These are phyloP conservation scores for Singerocomus inundabilis DNA, from an alignment of 1,284 basidiomycete genomes.

Conservation along the genomic window DNA sequence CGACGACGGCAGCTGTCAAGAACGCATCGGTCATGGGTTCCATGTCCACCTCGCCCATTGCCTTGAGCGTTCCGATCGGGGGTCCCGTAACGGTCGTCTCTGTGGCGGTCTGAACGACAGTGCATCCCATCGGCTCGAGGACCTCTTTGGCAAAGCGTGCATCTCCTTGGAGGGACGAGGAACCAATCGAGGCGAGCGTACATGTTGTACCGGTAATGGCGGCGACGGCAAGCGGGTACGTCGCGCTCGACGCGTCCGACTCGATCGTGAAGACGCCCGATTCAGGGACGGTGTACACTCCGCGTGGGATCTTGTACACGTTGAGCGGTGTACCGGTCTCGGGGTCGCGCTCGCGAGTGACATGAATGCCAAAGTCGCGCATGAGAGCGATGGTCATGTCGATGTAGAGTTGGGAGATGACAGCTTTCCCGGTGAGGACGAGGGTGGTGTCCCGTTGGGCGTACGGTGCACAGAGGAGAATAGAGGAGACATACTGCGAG, in stretches of 20 bases:
- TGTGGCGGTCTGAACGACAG: constrained; percentile 82
- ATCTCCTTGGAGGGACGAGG: constrained; percentile 91
- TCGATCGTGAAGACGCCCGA: constrained; percentile 81
- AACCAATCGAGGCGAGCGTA: constrained; percentile 92
- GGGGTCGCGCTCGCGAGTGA: constrained; percentile 68
- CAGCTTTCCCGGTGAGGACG: constrained; percentile 68
- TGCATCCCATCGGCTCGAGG: constrained; percentile 93
- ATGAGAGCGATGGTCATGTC: constrained; percentile 99
- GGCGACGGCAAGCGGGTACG: constrained; percentile 95
- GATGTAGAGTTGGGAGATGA: constrained; percentile 99
- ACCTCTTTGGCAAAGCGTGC: constrained; percentile 94
- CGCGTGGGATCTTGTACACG: constrained; percentile 87
- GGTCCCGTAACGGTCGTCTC: constrained; percentile 95
- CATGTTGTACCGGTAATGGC: constrained; percentile 95
- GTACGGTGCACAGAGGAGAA: constrained; percentile 95
- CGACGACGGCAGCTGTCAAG: constrained; percentile 90
- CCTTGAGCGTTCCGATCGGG: constrained; percentile 70
- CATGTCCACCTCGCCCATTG: constrained; percentile 86
- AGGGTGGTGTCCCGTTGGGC: constrained; percentile 80
- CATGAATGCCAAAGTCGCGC: constrained; percentile 87
- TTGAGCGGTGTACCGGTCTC: constrained; percentile 66
- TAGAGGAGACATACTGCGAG: constrained; percentile 97
- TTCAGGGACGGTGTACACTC: constrained; percentile 75
- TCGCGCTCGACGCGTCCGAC: constrained; percentile 93
- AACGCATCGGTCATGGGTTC: constrained; percentile 99